Base-by-base conservation (phyloP, 805 yeast species). In the Sugiyamaella mastotermitis region DNA sequence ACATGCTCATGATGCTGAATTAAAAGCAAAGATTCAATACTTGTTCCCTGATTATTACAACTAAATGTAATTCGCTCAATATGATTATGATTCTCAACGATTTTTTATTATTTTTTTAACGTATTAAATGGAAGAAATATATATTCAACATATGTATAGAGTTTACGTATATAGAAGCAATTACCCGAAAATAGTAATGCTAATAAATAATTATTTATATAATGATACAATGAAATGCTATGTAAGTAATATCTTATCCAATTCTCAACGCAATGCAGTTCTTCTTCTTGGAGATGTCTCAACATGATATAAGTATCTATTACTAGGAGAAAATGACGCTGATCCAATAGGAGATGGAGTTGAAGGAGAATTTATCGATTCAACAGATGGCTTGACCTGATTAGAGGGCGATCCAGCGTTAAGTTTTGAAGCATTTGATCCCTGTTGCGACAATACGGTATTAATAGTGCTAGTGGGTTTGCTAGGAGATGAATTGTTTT, bases 11-110 rank as follows among this genome's bases (percentile, higher is more conserved):
- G 78, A 81, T 53, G 71, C 74, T 49, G 83, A 80, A 45, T 66
- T 86, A 43, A 69, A 83, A 52, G 78, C 78, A 55, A 83, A 83
- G 63, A 76, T 92, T 76, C 87, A 83, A 61, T 92, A 60, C 59
- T 67, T 92, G 51, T 86, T 83, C 69, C 97, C 97, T 8, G 94
- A 88, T 24, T 83, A 88, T 66, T 38, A 23, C 31, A 19, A 38
- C 18, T n/a, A n/a, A n/a, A n/a, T n/a, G n/a, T n/a, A n/a, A n/a
- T n/a, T n/a, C n/a, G n/a, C n/a, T n/a, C n/a, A n/a, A n/a, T n/a
- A n/a, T n/a, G n/a, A n/a, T n/a, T n/a, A n/a, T n/a, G n/a, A n/a
- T n/a, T n/a, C n/a, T n/a, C n/a, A n/a, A n/a, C n/a, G n/a, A n/a
- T n/a, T n/a, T n/a, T n/a, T n/a, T n/a, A n/a, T n/a, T n/a, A n/a